phyloP scores from a whole-genome alignment of 306 rosid species.

The Trifolium pratense region DNA sequence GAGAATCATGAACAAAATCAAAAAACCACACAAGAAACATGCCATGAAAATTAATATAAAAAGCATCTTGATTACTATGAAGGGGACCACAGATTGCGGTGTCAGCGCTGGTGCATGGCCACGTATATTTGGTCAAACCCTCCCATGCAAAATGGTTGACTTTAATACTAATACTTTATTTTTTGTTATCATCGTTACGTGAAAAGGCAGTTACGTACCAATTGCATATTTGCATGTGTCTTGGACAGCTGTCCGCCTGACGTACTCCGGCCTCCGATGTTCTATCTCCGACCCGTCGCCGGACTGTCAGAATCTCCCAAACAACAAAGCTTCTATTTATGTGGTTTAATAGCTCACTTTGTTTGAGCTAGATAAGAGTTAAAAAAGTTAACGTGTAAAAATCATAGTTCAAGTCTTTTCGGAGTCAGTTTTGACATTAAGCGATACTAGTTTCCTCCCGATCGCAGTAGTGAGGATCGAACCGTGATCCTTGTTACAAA shows the following conservation, averaged over 20 bases:
- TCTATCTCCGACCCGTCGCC: constrained; percentile 36
- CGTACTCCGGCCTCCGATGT: constrained; percentile 30
- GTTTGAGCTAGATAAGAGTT: no score
- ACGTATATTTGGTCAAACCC: constrained; percentile 62
- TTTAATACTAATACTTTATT: constrained; percentile 45
- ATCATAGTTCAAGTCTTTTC: no score
- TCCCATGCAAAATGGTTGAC: constrained; percentile 36
- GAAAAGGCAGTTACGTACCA: constrained; percentile 50
- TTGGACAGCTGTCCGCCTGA: constrained; percentile 44
- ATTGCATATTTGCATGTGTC: neutral
- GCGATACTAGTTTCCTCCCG: no score
- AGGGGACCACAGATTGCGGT: constrained; percentile 41
- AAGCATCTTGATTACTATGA: constrained; percentile 24
- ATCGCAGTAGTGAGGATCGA: no score
- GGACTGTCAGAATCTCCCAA: constrained; percentile 47
- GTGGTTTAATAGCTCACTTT: no score
- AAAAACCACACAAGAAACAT: constrained; percentile 59
- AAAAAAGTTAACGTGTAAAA: no score
- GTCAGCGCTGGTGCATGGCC: constrained; percentile 44
- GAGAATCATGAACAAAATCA: neutral
- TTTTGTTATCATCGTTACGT: constrained; percentile 36
- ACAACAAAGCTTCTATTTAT: neutral
- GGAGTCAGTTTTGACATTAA: no score
- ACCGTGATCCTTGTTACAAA: no score
- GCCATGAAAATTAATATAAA: constrained; percentile 63